Evolutionary conservation across 441 rosid genomes (phyloP).

Genomic region (Erodium texanum): DNA sequence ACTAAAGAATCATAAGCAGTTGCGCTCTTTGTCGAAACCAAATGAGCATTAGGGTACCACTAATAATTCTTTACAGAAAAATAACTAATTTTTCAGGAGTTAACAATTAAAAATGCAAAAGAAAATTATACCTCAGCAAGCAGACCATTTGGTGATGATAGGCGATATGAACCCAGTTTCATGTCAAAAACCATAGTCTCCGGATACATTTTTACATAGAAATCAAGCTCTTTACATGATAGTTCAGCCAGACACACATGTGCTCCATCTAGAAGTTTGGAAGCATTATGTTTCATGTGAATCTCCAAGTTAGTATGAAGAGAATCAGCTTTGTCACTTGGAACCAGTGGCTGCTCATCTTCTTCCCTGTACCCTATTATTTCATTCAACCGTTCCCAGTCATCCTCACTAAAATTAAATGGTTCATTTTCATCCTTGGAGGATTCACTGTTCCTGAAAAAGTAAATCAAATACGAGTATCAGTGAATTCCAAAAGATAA

Average conservation of each 20-base stretch:
- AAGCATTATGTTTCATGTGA: conserved; percentile 90
- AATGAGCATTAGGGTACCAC: conserved; percentile 15
- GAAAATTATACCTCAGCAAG: conserved; percentile 70
- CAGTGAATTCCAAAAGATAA: background rate
- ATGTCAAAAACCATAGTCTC: conserved; percentile 84
- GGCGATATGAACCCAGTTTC: conserved; percentile 77
- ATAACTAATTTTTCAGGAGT: conserved; percentile 8
- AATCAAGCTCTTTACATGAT: conserved; percentile 78
- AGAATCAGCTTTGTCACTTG: conserved; percentile 53
- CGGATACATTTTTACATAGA: conserved; percentile 79
- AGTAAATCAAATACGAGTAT: conserved; percentile 16
- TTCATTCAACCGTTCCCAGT: conserved; percentile 86
- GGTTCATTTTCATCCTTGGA: conserved; percentile 64
- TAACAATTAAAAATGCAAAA: conserved; percentile 1
- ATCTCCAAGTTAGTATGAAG: conserved; percentile 76
- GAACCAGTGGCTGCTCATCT: conserved; percentile 36
- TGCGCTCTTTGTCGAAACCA: conserved; percentile 74
- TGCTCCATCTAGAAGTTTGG: conserved; percentile 73
- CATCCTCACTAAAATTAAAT: conserved; percentile 71
- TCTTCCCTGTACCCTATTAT: conserved; percentile 89
- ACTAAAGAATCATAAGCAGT: conserved; percentile 58
- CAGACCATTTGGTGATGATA: conserved; percentile 88
- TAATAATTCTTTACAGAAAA: conserved; percentile 13
- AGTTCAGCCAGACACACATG: conserved; percentile 73
- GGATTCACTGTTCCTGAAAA: conserved; percentile 55